Evolutionary conservation across 2,329 filamentous ascomycete species (phyloP), one percentile per base, ranked within the genome.

Genomic region (Penicillium sp.): DNA sequence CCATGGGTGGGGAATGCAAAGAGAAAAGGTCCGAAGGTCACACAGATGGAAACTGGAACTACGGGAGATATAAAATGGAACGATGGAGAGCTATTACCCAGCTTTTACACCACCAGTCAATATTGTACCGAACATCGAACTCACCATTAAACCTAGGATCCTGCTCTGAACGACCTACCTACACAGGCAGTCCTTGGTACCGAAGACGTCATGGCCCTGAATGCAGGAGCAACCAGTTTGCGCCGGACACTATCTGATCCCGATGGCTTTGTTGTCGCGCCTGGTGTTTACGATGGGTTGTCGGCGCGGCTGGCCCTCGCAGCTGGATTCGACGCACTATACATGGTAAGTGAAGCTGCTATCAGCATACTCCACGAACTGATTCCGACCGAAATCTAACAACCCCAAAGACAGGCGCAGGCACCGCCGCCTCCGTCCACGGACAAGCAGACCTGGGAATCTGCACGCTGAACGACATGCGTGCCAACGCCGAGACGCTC

Each of bases 401-500:
- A 33, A 28, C 14, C 20, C 3, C 8, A 39, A 11, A 75, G 72
- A 77, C 74, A 6, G 73, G 74, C 11, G 72, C 73, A 10, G 74
- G 74, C 8, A 76, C 73, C 1, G 68, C 69, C 5, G 70, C 70
- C 35, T 74, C 71, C 1, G 59, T 67, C 4, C 65, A 75, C 23
- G 73, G 74, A 10, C 68, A 71, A 51, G 69, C 73, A 15, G 73
- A 77, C 48, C 56, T 77, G 7, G 74, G 71, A 15, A 69, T 78
- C 33, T 72, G 71, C 33, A 71, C 72, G 5, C 54, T 77, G 10
- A 69, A 73, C 37, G 74, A 77, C 45, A 77, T 77, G 75, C 67
- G 68, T 10, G 64, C 68, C 40, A 73, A 77, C 36, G 75, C 74
- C 6, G 72, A 72, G 45, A 78, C 76, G 73, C 71, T 77, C 36